phyloP scores from a whole-genome alignment of 2,329 filamentous ascomycete genomes.

The Penicillium sp. region DNA sequence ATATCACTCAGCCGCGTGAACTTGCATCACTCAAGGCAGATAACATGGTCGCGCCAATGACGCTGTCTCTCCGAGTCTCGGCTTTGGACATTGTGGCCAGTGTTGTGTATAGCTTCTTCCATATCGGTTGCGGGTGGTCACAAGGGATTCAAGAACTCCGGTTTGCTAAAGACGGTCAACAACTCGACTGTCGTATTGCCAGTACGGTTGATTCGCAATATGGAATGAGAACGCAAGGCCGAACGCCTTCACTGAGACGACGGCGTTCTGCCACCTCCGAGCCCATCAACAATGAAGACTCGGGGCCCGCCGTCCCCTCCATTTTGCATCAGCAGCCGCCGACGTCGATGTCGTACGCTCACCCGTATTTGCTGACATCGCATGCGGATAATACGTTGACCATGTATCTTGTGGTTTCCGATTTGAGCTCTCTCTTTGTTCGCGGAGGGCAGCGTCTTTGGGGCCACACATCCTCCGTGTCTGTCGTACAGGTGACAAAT shows the following conservation, averaged over 20 bases:
- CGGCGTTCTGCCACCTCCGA: conserved; percentile 20
- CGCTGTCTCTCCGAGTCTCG: conserved; percentile 72
- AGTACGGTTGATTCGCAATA: conserved; percentile 41
- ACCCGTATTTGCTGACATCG: conserved; percentile 80
- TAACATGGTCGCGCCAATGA: conserved; percentile 71
- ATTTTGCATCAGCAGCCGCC: conserved; percentile 48
- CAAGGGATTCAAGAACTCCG: conserved; percentile 87
- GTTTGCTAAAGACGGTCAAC: conserved; percentile 50
- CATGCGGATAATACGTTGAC: conserved; percentile 84
- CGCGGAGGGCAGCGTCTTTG: conserved; percentile 72
- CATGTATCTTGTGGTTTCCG: conserved; percentile 75
- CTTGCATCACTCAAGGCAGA: conserved; percentile 77
- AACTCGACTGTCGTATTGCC: conserved; percentile 37
- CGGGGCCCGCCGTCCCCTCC: conserved; percentile 21
- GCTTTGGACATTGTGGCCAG: conserved; percentile 66
- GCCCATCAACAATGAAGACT: conserved; percentile 14
- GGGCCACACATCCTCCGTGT: conserved; percentile 88
- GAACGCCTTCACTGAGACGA: conserved; percentile 7
- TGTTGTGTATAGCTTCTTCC: conserved; percentile 79
- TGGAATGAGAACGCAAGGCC: conserved; percentile 19
- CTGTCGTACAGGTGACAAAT: conserved; percentile 76
- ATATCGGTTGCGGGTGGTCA: conserved; percentile 74
- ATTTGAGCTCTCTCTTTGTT: conserved; percentile 60
- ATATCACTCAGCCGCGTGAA: conserved; percentile 45
- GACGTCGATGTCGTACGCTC: conserved; percentile 64